Evolutionary conservation across 352 stramenopile species (phyloP).

Genomic region (Sclerospora graminicola): DNA sequence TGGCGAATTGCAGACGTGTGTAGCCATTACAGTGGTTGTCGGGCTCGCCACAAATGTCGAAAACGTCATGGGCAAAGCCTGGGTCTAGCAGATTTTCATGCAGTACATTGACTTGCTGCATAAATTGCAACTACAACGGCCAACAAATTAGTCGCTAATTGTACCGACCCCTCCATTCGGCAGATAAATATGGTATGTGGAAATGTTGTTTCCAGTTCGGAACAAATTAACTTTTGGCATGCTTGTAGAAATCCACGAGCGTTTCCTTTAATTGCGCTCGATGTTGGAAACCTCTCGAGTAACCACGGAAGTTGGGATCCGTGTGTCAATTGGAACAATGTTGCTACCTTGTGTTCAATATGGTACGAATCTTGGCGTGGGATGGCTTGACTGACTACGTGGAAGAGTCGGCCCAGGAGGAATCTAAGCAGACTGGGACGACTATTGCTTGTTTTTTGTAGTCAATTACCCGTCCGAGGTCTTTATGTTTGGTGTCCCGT

Average conservation of each 20-base stretch:
- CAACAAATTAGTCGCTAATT: slow-evolving; percentile 80
- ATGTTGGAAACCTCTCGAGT: slow-evolving; percentile 58
- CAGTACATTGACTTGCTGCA: slow-evolving; percentile 86
- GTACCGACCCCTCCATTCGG: slow-evolving; percentile 73
- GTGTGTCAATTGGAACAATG: slow-evolving; percentile 65
- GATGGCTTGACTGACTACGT: no score
- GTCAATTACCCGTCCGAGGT: slow-evolving; percentile 76
- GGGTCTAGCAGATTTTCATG: slow-evolving; percentile 87
- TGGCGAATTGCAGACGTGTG: slow-evolving; percentile 79
- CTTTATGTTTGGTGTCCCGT: slow-evolving; percentile 88
- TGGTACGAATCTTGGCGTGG: no score
- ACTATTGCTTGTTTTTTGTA: slow-evolving; percentile 24
- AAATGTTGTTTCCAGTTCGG: no score
- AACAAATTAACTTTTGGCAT: no score
- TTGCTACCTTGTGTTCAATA: slow-evolving; percentile 73
- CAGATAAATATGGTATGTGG: slow-evolving; percentile 86
- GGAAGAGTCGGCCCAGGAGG: no score
- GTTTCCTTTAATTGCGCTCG: slow-evolving; percentile 78
- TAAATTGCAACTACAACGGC: slow-evolving; percentile 79
- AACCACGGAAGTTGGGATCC: slow-evolving; percentile 15
- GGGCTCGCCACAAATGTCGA: slow-evolving; percentile 65
- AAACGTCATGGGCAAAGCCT: slow-evolving; percentile 73
- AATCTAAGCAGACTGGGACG: no score
- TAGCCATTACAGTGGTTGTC: slow-evolving; percentile 67
- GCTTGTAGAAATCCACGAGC: slow-evolving; percentile 72